Base-by-base conservation (phyloP, 345 rosid species). In the Gossypium bickii region DNA sequence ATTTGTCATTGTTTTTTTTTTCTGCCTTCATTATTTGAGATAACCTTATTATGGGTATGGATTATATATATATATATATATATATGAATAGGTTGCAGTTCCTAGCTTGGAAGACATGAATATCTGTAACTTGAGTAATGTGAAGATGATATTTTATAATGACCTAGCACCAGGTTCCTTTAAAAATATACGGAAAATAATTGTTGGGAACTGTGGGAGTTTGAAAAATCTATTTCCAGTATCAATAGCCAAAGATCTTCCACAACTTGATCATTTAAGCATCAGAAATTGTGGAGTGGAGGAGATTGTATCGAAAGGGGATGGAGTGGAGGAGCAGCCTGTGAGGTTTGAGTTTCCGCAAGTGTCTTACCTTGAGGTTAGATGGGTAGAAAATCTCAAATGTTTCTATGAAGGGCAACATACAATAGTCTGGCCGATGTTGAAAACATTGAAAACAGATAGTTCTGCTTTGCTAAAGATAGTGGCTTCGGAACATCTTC, bases 71-170 rank as follows among this genome's bases (percentile, higher is more conserved):
- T 1, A 22, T 22, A 22, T 22, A 22, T 22, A 22, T 22, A 22
- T 24, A 24, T 24, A 24, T 49, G 16, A 0, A 49, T 49, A 49
- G 83, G 77, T 60, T 24, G 44, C 58, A 20, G 22, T 79, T 56
- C 75, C 83, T 59, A 67, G 38, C 11, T 53, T 79, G 63, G 76
- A 79, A 15, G 3, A 10, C 2, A 1, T 82, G 22, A 2, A 0
- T 0, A 47, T 82, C 12, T 1, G 1, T 1, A 0, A n/a, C 12
- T 16, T 83, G 64, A 27, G 67, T 12, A 78, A 44, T 8, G 61
- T 71, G 59, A 71, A 65, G 64, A 53, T 53, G 75, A 59, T 79
- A 77, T 74, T 78, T 72, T 1, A n/a, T 6, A 6, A 56, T 45
- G 45, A 77, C 45, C 59, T 43, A 3, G 7, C 7, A 0, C 29